phyloP scores from a whole-genome alignment of 306 rosid species.

The Cucurbita maxima region DNA sequence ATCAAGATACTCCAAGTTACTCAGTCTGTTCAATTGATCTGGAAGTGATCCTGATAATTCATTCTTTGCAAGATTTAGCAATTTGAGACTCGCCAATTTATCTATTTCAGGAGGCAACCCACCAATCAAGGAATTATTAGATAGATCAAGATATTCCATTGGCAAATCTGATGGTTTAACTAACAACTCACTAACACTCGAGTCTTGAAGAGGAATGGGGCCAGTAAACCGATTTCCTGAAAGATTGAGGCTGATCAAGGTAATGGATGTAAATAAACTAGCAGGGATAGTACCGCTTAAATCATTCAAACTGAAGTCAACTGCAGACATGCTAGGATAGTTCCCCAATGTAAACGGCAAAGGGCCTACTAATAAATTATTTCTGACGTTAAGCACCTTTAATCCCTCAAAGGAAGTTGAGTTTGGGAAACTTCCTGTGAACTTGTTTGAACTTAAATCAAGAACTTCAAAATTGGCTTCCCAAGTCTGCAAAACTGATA shows the following conservation, averaged over 20 bases:
- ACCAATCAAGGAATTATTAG: slow-evolving; percentile 54
- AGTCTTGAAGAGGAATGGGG: slow-evolving; percentile 49
- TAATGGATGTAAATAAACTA: slow-evolving; percentile 45
- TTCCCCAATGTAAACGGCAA: slow-evolving; percentile 49
- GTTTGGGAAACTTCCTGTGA: slow-evolving; percentile 54
- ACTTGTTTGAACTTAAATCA: slow-evolving; percentile 67
- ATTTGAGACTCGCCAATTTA: slow-evolving; percentile 56
- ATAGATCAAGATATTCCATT: slow-evolving; percentile 64
- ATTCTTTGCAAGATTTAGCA: slow-evolving; percentile 70
- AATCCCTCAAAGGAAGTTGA: slow-evolving; percentile 26
- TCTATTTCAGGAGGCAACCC: slow-evolving; percentile 60
- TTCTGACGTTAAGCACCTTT: slow-evolving; percentile 27
- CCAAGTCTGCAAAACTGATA: slow-evolving; percentile 55
- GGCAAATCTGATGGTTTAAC: slow-evolving; percentile 37
- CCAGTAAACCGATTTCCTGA: slow-evolving; percentile 68
- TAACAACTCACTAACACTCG: slow-evolving; percentile 59
- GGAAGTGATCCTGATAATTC: slow-evolving; percentile 69
- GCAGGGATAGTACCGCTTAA: slow-evolving; percentile 66
- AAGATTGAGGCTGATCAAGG: slow-evolving; percentile 61
- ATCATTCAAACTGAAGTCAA: slow-evolving; percentile 73
- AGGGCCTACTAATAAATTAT: slow-evolving; percentile 39
- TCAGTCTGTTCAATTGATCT: slow-evolving; percentile 54
- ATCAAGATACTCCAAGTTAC: slow-evolving; percentile 58
- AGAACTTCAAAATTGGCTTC: slow-evolving; percentile 51
- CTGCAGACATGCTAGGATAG: slow-evolving; percentile 34